A percentile compares a stretch with the other conserved stretches of the same genome.
Evolutionary conservation across 805 yeast species (phyloP).

Genomic region (Pichia pseudocactophila): DNA sequence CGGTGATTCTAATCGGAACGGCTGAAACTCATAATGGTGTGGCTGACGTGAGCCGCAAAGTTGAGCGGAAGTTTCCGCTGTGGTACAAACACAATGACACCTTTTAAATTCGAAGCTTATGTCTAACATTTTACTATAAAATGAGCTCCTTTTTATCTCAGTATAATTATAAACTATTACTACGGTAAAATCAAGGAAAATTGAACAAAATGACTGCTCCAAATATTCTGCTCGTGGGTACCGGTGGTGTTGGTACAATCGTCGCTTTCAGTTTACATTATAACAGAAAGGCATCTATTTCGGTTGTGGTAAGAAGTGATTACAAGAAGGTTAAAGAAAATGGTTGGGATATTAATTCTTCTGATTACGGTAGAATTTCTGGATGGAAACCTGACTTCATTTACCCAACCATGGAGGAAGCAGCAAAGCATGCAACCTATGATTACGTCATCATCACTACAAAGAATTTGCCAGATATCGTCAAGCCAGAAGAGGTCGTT

Average conservation of each 20-base stretch:
- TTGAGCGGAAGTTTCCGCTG: too few species aligned
- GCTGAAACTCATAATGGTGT: too few species aligned
- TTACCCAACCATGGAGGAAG: conserved; percentile 28
- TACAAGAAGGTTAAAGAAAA: conserved; percentile 38
- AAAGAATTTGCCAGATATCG: conserved; percentile 54
- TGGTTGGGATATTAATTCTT: conserved; percentile 51
- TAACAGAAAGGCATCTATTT: conserved; percentile 41
- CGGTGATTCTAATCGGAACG: too few species aligned
- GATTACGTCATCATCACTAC: conserved; percentile 54
- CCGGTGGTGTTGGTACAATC: conserved; percentile 80
- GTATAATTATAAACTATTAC: too few species aligned
- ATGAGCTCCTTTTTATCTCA: too few species aligned
- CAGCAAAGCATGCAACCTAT: conserved; percentile 32
- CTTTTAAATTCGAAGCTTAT: too few species aligned
- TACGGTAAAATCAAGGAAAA: too few species aligned
- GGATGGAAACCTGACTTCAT: conserved; percentile 46
- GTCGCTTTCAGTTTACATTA: conserved; percentile 53
- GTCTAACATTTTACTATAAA: too few species aligned
- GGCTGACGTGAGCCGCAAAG: too few species aligned
- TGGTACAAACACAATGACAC: too few species aligned
- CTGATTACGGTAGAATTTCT: conserved; percentile 48
- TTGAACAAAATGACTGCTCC: conserved; percentile 4
- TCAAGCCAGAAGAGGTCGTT: conserved; percentile 40
- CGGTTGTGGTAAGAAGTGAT: conserved; percentile 51
- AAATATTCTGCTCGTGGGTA: conserved; percentile 44